A percentile compares a stretch with the other conserved stretches of the same genome.
These are phyloP conservation scores for Melampsora americana DNA, from an alignment of 1,284 basidiomycete species.

Conservation along the genomic window DNA sequence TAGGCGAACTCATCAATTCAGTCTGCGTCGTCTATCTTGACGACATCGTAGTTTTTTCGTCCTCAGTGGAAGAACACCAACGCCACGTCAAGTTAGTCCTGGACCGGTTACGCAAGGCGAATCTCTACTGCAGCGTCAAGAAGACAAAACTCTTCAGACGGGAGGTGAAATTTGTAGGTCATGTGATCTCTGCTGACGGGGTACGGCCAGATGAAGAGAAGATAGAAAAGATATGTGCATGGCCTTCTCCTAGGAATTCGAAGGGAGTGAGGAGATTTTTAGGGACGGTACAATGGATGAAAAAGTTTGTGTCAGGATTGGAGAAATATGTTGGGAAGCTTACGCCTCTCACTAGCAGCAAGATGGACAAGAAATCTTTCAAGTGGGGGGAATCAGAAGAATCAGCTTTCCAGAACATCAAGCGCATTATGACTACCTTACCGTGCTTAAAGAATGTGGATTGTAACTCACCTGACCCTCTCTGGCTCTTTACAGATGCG, in stretches of 20 bases:
- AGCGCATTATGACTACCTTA: constrained; percentile 50
- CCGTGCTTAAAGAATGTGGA: constrained; percentile 54
- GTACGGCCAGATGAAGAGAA: constrained; percentile 54
- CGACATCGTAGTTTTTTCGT: constrained; percentile 18
- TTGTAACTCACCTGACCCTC: constrained; percentile 47
- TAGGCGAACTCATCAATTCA: constrained; percentile 49
- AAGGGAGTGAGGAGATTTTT: constrained; percentile 55
- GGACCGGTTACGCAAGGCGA: not conserved
- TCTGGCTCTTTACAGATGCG: constrained; percentile 44
- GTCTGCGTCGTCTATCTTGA: constrained; percentile 50
- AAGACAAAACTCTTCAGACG: constrained; percentile 49
- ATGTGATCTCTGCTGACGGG: constrained; percentile 53
- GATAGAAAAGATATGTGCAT: constrained; percentile 53
- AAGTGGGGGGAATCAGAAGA: constrained; percentile 32
- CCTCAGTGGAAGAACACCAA: not conserved
- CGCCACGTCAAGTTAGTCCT: not conserved
- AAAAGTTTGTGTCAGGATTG: constrained; percentile 54
- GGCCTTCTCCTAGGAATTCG: constrained; percentile 52
- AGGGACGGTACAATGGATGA: constrained; percentile 55
- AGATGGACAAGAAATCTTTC: constrained; percentile 6
- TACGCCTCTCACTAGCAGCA: constrained; percentile 53
- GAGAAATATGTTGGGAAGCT: constrained; percentile 54
- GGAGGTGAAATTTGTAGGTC: constrained; percentile 55
- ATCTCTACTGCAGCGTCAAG: constrained; percentile 19
- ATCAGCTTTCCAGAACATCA: constrained; percentile 54